Percentiles rank a stretch among this genome's conserved stretches.
These are phyloP conservation scores for Oryza rufipogon DNA, from an alignment of 176 grass and related monocot species.

Conservation along the genomic window DNA sequence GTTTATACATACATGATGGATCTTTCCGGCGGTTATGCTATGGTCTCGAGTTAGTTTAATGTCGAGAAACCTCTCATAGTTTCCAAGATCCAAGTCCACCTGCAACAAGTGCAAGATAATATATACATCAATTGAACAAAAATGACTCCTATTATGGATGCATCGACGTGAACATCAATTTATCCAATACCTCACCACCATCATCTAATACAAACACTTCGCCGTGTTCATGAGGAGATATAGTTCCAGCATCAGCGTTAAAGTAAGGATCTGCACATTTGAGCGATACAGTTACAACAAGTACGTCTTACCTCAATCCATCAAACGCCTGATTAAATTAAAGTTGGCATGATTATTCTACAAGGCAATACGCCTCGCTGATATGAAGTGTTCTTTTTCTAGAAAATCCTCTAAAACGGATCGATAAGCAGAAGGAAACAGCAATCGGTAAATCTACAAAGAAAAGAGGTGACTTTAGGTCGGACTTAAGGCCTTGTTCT, in stretches of 20 bases:
- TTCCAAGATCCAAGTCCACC: slow-evolving; percentile 63
- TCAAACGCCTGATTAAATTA: neutral
- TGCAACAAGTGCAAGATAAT: slow-evolving; percentile 9
- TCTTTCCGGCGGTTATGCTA: slow-evolving; percentile 59
- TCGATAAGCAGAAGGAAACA: too few species aligned
- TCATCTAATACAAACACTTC: slow-evolving; percentile 54
- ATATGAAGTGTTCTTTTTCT: too few species aligned
- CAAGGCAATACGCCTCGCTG: too few species aligned
- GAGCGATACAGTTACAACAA: neutral
- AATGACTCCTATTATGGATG: neutral
- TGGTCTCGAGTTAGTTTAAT: slow-evolving; percentile 54
- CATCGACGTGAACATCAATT: neutral
- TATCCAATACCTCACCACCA: slow-evolving; percentile 38
- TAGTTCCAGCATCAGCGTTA: slow-evolving; percentile 53
- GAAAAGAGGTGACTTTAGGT: too few species aligned
- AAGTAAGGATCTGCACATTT: slow-evolving; percentile 47
- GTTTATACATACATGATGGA: slow-evolving; percentile 44
- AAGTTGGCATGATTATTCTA: too few species aligned
- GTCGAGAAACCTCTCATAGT: slow-evolving; percentile 60
- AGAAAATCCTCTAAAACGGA: too few species aligned
- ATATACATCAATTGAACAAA: neutral
- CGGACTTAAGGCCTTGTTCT: too few species aligned
- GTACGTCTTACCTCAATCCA: neutral
- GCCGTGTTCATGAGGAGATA: slow-evolving; percentile 45
- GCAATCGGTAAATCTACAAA: too few species aligned